Evolutionary conservation across 495 filamentous ascomycete genomes (phyloP), one percentile per base, ranked within the genome.

Genomic region (Podospora australis): DNA sequence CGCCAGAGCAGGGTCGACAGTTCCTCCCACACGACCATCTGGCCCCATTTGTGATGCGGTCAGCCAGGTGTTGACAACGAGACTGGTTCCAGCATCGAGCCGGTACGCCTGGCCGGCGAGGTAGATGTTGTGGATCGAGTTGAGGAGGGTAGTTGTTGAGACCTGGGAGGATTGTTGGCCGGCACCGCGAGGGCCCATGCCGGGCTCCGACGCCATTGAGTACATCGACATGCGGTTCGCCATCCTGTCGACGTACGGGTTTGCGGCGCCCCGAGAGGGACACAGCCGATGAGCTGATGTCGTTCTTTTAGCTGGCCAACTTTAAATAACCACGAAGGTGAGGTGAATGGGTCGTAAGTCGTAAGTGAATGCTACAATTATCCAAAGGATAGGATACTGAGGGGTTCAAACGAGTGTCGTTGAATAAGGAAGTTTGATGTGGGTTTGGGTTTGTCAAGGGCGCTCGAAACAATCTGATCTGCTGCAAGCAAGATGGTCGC

Each of bases 61-160:
- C 20, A 89, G 75, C 88, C 89, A 96, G 51, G 91, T 94, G 68
- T 96, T 97, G 46, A 97, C 91, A 0, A 91, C 94, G 41, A 96
- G 60, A 58, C 88, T 95, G 2, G 91, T 91, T 29, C 87, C 85
- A n/a, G 88, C 82, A 65, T 98, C 92, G 5, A 97, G 78, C 49
- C 75, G 75, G 65, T 92, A 90, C 6, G 91, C 83, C 50, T 87
- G 79, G 6, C 78, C 79, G 2, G 84, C 83, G n/a, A 83, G 78
- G 65, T 95, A 96, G 56, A 83, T 82, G 44, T 86, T 91, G 66
- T 98, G 90, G 20, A 96, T 77, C 46, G 89, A 81, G 66, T 96
- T 95, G 42, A 98, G 78, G 21, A 97, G 76, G 1, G 88, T 91
- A 6, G 89, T 91, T 3, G 94, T 96, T 7, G 92, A 95, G 20